phyloP scores from a whole-genome alignment of 169 alveolate species.

The Plasmodium cynomolgi region DNA sequence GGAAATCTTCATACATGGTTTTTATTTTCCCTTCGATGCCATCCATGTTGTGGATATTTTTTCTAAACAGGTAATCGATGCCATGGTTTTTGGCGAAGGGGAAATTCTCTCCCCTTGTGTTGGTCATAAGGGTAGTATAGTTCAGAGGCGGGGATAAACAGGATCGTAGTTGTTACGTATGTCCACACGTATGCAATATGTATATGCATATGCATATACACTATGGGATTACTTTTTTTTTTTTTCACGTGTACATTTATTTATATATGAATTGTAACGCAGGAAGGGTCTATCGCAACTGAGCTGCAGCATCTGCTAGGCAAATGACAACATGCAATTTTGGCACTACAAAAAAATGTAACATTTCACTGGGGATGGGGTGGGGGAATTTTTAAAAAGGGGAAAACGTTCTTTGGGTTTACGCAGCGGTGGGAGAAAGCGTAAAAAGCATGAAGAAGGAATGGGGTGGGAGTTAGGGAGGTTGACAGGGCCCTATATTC shows the following conservation, averaged over 20 bases:
- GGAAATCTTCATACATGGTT: conserved; percentile 79
- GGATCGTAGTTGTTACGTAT: background rate
- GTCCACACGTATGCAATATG: background rate
- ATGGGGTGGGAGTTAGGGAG: background rate
- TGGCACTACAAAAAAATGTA: background rate
- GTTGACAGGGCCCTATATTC: background rate
- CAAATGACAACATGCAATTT: background rate
- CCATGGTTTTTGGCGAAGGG: conserved; percentile 29
- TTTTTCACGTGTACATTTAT: background rate
- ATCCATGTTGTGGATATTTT: conserved; percentile 14
- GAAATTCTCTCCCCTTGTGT: background rate
- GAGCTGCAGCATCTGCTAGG: background rate
- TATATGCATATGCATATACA: no score
- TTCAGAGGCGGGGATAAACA: background rate
- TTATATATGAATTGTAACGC: background rate
- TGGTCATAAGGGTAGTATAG: background rate
- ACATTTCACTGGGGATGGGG: background rate
- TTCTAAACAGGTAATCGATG: conserved; percentile 52
- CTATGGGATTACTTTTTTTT: background rate
- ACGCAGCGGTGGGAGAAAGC: background rate
- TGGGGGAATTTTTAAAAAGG: background rate
- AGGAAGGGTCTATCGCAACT: background rate
- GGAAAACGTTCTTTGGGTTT: background rate
- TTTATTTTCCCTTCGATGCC: conserved; percentile 77
- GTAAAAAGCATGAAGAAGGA: background rate